These are phyloP conservation scores for Marasmius oreades DNA, from an alignment of 1,284 basidiomycete genomes.

Conservation along the genomic window DNA sequence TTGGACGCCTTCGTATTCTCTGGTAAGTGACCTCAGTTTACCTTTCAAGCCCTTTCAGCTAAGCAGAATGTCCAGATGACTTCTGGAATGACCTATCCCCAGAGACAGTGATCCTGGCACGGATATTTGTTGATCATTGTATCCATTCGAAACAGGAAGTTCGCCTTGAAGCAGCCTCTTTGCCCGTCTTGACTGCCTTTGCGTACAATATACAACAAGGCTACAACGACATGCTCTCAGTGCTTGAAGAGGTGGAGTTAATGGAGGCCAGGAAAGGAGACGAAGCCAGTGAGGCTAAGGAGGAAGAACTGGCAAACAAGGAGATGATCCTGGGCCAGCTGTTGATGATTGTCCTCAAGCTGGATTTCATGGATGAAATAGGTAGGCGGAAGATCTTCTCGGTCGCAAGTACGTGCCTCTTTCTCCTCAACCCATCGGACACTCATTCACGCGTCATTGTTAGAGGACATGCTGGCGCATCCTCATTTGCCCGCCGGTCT, in stretches of 20 bases:
- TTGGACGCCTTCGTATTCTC: conserved; percentile 67
- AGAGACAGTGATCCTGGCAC: conserved; percentile 80
- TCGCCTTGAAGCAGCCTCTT: conserved; percentile 62
- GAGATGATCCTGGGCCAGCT: conserved; percentile 84
- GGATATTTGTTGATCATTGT: conserved; percentile 85
- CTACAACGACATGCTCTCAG: conserved; percentile 68
- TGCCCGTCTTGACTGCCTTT: conserved; percentile 89
- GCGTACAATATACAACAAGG: conserved; percentile 83
- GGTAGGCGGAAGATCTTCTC: conserved; percentile 91
- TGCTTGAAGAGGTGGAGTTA: conserved; percentile 41
- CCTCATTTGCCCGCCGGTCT: conserved; percentile 76
- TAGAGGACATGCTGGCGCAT: conserved; percentile 86
- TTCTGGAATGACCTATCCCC: conserved; percentile 82
- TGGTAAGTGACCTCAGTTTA: conserved; percentile 41
- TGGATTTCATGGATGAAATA: conserved; percentile 95
- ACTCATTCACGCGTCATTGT: conserved; percentile 1
- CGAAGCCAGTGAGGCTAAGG: conserved; percentile 44
- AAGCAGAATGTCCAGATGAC: conserved; percentile 40
- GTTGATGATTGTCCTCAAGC: conserved; percentile 75
- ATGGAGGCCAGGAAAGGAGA: conserved; percentile 37
- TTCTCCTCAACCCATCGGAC: not conserved
- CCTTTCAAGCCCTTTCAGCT: not conserved
- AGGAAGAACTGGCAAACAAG: conserved; percentile 57
- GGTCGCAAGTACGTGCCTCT: conserved; percentile 66
- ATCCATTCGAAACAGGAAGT: conserved; percentile 60